phyloP scores from a whole-genome alignment of 2,329 filamentous ascomycete species.

The Diaporthe humulicola region DNA sequence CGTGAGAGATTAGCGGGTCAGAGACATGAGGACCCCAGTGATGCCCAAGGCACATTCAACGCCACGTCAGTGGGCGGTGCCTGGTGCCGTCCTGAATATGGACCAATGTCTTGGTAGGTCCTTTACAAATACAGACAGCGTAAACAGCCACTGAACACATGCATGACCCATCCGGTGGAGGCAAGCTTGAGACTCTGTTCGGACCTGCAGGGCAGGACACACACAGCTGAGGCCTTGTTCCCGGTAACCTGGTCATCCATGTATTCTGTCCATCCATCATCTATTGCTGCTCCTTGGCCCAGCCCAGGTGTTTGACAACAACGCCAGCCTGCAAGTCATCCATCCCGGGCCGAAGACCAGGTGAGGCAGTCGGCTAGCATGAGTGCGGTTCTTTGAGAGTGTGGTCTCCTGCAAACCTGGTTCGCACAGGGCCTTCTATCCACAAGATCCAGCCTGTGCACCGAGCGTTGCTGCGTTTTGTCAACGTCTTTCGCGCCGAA shows the following conservation, averaged over 20 bases:
- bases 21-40: not conserved
- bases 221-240: not conserved
- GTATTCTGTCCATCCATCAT: not conserved
- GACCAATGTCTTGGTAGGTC: slow-evolving; percentile 6
- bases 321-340: not conserved
- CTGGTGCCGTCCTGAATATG: not conserved
- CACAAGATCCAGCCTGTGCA: not conserved
- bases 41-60: not conserved
- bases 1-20: slow-evolving; percentile 29
- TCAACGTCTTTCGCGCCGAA: slow-evolving; percentile 10
- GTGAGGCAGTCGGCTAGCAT: too few relatives aligned
- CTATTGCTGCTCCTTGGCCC: not conserved
- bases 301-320: not conserved
- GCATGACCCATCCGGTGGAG: not conserved
- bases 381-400: not conserved
- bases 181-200: not conserved
- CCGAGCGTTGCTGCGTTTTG: not conserved
- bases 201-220: slow-evolving; percentile 28
- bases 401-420: not conserved
- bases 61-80: slow-evolving; percentile 17
- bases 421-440: not conserved
- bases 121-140: slow-evolving; percentile 2
- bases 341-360: not conserved
- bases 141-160: not conserved
- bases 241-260: not conserved